Base-by-base conservation (phyloP, 306 rosid species). In the Canavalia ensiformis region DNA sequence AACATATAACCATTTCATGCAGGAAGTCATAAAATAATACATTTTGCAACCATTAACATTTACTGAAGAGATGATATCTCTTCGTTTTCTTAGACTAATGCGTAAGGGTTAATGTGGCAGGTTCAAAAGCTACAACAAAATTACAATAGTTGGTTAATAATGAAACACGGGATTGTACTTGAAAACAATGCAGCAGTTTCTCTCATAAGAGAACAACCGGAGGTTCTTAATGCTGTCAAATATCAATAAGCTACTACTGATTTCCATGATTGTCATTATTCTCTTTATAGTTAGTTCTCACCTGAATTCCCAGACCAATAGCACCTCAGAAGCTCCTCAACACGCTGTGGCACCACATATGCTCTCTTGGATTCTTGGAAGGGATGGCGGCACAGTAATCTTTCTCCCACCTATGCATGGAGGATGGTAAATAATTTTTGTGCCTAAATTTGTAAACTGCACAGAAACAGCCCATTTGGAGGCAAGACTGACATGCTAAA, bases 311-410 rank as follows among this genome's bases (percentile, higher is more conserved):
- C 99, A 11, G 89, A 87, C 98, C 98, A 93, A 81, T 89, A 96
- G 80, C 99, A 96, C 86, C 86, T 90, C 71, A 93, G 85, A 65
- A 96, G 99, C 89, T 93, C 98, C 87, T 93, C 98, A 70, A 94
- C 95, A 37, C 65, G 88, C 86, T 93, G 98, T 28, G 99, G 99
- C 89, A 96, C 98, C 76, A 96, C 99, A 49, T 90, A 96, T 45
- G 99, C 99, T 88, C 99, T 90, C 84, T 96, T 96, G 56, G 99
- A 96, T 87, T 96, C 99, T 77, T 90, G 94, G 63, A 96, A 96
- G 45, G 99, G 99, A 86, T 96, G 99, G 75, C 99, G 97, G 75
- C 98, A 96, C 74, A 96, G 80, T 72, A 92, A 90, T 77, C 99
- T 81, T 82, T 93, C 97, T 75, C 99, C 99, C 4, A 90, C 98